Evolutionary conservation across 2,329 filamentous ascomycete genomes (phyloP).

Genomic region (Blastomyces parvus): DNA sequence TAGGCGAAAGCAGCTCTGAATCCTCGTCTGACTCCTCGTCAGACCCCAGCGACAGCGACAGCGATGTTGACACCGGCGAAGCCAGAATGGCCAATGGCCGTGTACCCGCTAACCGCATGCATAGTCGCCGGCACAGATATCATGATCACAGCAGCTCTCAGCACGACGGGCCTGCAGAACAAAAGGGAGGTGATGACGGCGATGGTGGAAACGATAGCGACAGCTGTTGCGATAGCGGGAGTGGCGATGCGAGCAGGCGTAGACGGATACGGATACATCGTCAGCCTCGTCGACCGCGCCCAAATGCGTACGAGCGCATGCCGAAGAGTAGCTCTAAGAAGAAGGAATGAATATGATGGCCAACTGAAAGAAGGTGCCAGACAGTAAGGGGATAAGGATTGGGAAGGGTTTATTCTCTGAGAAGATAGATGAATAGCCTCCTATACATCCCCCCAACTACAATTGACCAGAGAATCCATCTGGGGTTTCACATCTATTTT

Average conservation of each 20-base stretch:
- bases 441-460: background rate
- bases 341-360: background rate
- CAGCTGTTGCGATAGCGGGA: background rate
- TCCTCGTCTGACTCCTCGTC: conserved; percentile 44
- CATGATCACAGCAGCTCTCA: conserved; percentile 16
- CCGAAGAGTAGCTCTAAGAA: conserved; percentile 18
- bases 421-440: background rate
- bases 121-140: conserved; percentile 12
- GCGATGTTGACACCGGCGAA: conserved; percentile 23
- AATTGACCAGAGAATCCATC: background rate
- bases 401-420: background rate
- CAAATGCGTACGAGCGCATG: conserved; percentile 42
- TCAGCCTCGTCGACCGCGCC: conserved; percentile 22
- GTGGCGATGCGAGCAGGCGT: background rate
- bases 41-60: conserved; percentile 36
- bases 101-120: conserved; percentile 8
- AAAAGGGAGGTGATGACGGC: background rate
- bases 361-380: background rate
- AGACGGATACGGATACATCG: conserved; percentile 6
- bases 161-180: conserved; percentile 17
- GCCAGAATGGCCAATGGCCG: conserved; percentile 17
- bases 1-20: conserved; percentile 68
- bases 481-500: background rate
- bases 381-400: background rate
- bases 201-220: background rate